These are phyloP conservation scores for Sporothrix curviconia DNA, from an alignment of 2,329 filamentous ascomycete genomes.

Conservation along the genomic window DNA sequence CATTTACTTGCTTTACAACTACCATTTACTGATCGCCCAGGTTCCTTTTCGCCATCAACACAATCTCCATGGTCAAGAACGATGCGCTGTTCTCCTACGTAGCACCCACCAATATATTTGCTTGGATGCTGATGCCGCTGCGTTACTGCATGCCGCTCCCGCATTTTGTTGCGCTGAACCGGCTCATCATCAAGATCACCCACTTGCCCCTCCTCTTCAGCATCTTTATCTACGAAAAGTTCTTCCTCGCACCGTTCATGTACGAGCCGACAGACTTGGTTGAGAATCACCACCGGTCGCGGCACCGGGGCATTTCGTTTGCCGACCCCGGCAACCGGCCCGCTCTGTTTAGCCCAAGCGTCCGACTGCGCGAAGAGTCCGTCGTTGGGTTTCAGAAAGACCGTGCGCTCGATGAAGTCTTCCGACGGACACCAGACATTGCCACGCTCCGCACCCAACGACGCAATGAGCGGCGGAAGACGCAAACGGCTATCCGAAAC, in stretches of 20 bases:
- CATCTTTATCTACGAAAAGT: constrained; percentile 81
- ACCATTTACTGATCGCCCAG: too few species aligned
- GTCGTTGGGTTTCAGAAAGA: constrained; percentile 86
- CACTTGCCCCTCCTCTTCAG: constrained; percentile 82
- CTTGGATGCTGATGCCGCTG: constrained; percentile 79
- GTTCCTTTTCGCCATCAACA: constrained; percentile 95
- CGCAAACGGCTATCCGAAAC: constrained; percentile 72
- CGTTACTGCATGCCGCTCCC: constrained; percentile 74
- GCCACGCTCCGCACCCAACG: constrained; percentile 53
- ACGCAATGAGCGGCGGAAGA: constrained; percentile 61
- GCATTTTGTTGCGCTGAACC: constrained; percentile 77
- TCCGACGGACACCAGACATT: constrained; percentile 64
- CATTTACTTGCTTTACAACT: too few species aligned
- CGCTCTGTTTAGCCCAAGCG: constrained; percentile 65
- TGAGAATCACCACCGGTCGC: constrained; percentile 56
- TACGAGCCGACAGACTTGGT: constrained; percentile 81
- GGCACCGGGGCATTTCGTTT: constrained; percentile 48
- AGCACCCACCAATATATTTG: constrained; percentile 83
- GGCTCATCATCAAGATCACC: constrained; percentile 84
- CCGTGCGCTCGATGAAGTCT: constrained; percentile 83
- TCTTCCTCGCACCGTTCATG: constrained; percentile 66
- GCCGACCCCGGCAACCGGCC: constrained; percentile 48
- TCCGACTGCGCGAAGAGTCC: constrained; percentile 74
- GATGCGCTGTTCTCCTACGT: constrained; percentile 92
- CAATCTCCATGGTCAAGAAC: constrained; percentile 97